These are phyloP conservation scores for Escovopsis sp. DNA, from an alignment of 2,329 filamentous ascomycete species.

Conservation along the genomic window DNA sequence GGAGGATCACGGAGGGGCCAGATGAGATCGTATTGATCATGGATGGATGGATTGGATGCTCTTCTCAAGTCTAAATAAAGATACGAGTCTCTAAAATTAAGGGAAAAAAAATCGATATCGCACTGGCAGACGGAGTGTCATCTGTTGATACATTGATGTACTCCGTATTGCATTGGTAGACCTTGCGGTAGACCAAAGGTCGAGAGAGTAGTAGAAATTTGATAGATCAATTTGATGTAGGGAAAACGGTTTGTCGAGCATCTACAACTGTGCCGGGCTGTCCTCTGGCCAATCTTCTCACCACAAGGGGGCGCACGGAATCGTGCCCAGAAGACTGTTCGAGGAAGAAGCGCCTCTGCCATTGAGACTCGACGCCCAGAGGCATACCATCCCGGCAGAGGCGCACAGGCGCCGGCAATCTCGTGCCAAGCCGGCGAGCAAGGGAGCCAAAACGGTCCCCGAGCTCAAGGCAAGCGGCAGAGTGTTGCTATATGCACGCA, in stretches of 20 bases:
- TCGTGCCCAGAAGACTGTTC: slow-evolving; percentile 23
- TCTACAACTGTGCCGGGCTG: slow-evolving; percentile 16
- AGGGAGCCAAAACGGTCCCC: slow-evolving; percentile 36
- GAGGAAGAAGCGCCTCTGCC: slow-evolving; percentile 5
- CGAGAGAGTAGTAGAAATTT: no score
- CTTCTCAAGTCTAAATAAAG: neutral
- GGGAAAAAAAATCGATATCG: no score
- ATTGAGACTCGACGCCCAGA: slow-evolving; percentile 12
- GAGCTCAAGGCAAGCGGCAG: slow-evolving; percentile 24
- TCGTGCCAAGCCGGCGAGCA: slow-evolving; percentile 15
- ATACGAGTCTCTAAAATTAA: neutral
- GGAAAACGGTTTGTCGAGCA: no score
- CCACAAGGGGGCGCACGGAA: slow-evolving; percentile 13
- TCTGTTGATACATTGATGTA: no score
- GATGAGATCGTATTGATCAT: no score
- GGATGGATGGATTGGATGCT: no score
- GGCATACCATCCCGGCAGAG: slow-evolving; percentile 10
- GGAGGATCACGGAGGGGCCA: no score
- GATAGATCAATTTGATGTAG: no score
- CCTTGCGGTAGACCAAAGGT: no score
- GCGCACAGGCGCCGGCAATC: slow-evolving; percentile 16
- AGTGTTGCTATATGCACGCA: slow-evolving; percentile 71
- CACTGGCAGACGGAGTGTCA: no score
- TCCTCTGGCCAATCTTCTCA: slow-evolving; percentile 13
- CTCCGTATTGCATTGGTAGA: no score